phyloP scores from a whole-genome alignment of 192 early-diverging fungal species.

The Coemansia biformis region DNA sequence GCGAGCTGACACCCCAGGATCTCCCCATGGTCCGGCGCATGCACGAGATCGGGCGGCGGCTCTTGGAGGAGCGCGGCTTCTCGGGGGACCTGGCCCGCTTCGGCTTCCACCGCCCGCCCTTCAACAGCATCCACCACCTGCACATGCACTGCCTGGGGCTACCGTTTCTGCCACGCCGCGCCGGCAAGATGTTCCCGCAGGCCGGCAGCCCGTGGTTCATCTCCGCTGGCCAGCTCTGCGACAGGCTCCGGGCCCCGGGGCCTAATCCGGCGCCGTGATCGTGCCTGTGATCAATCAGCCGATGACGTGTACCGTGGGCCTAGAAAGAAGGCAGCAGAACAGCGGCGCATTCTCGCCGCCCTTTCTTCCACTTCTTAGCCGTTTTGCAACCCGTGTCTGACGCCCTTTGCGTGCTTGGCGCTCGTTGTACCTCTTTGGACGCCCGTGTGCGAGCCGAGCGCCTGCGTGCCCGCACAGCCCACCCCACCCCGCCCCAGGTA shows the following conservation, averaged over 20 bases:
- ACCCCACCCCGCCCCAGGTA: too few relatives aligned
- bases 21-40: slow-evolving; percentile 36
- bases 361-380: too few relatives aligned
- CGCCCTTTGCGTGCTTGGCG: too few relatives aligned
- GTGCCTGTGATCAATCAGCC: too few relatives aligned
- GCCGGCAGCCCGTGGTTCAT: slow-evolving; percentile 22
- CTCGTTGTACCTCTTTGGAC: too few relatives aligned
- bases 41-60: slow-evolving; percentile 26
- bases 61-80: slow-evolving; percentile 28
- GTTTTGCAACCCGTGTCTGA: too few relatives aligned
- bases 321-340: too few relatives aligned
- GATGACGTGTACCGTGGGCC: too few relatives aligned
- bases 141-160: slow-evolving; percentile 51
- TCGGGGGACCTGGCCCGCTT: slow-evolving; percentile 23
- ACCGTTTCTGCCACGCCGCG: slow-evolving; percentile 30
- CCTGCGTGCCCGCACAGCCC: too few relatives aligned
- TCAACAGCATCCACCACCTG: slow-evolving; percentile 47
- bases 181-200: slow-evolving; percentile 32
- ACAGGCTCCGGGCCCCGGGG: not conserved
- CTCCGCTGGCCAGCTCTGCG: slow-evolving; percentile 17
- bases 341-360: too few relatives aligned
- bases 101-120: slow-evolving; percentile 49
- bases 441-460: too few relatives aligned
- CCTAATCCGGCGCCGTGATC: too few relatives aligned
- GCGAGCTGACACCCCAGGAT: slow-evolving; percentile 22